Evolutionary conservation across 306 rosid species (phyloP).

Genomic region (Amphicarpaea edgeworthii): DNA sequence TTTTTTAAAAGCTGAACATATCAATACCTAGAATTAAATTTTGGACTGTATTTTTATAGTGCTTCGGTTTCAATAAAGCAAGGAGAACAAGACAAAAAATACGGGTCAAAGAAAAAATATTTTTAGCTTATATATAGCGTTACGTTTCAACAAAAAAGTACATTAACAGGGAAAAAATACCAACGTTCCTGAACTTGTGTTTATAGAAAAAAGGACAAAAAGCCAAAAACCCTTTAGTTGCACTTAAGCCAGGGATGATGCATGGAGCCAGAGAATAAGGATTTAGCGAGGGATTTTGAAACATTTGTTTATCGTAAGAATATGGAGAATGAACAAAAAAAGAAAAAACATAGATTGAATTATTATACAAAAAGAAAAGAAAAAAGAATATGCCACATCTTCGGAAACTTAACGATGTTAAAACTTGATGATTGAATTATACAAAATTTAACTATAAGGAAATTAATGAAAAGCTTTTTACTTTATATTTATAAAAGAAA

Average conservation of each 20-base stretch:
- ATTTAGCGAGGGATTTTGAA: background rate
- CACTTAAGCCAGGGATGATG: background rate
- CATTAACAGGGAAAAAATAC: background rate
- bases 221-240: background rate
- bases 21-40: background rate
- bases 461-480: no score
- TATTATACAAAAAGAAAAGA: background rate
- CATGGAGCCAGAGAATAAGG: background rate
- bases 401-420: no score
- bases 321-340: no score
- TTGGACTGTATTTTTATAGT: background rate
- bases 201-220: background rate
- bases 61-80: background rate
- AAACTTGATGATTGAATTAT: background rate
- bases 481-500: no score
- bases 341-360: no score
- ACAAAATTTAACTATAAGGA: no score
- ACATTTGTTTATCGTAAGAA: background rate
- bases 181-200: background rate
- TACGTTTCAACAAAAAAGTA: constrained; percentile 22
- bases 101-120: background rate
- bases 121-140: constrained; percentile 8
- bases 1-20: no score
- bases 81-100: background rate
- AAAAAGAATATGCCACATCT: background rate